These are phyloP conservation scores for Mycena chlorophos DNA, from an alignment of 768 basidiomycete species.

Conservation along the genomic window DNA sequence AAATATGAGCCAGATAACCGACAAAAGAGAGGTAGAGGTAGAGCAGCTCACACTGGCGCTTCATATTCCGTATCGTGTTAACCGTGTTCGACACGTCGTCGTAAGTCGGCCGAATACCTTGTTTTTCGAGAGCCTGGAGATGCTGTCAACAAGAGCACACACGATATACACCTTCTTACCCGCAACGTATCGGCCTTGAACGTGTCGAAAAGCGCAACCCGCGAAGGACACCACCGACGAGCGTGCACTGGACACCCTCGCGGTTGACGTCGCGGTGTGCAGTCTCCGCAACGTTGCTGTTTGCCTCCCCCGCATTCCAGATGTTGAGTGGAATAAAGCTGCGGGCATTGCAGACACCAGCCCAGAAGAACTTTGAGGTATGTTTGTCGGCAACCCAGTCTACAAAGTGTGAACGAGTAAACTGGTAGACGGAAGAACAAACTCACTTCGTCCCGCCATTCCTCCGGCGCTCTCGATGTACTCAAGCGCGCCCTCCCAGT, in stretches of 20 bases:
- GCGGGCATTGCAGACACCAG: conserved; percentile 18
- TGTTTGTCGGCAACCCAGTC: conserved; percentile 23
- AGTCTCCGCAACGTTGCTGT: conserved; percentile 5
- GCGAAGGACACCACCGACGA: conserved; percentile 18
- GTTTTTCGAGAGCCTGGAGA: no score
- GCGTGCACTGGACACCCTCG: conserved; percentile 20
- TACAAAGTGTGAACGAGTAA: background rate
- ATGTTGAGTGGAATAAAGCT: conserved; percentile 22
- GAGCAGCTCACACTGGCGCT: no score
- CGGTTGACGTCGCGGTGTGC: conserved; percentile 22
- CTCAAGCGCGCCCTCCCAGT: conserved; percentile 4
- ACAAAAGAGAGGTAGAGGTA: no score
- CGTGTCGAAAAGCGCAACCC: conserved; percentile 13
- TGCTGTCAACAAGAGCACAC: no score
- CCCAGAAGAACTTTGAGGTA: conserved; percentile 13
- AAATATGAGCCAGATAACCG: no score
- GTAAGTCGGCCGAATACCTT: no score
- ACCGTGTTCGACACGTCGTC: no score
- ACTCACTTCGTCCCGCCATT: conserved; percentile 3
- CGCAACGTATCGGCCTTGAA: conserved; percentile 12
- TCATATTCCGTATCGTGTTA: no score
- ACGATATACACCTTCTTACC: no score
- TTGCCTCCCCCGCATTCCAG: conserved; percentile 19
- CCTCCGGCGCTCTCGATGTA: background rate
- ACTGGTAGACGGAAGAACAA: background rate